Conservation (phyloP, 768 basidiomycete species). For the Trametes villosa region DNA sequence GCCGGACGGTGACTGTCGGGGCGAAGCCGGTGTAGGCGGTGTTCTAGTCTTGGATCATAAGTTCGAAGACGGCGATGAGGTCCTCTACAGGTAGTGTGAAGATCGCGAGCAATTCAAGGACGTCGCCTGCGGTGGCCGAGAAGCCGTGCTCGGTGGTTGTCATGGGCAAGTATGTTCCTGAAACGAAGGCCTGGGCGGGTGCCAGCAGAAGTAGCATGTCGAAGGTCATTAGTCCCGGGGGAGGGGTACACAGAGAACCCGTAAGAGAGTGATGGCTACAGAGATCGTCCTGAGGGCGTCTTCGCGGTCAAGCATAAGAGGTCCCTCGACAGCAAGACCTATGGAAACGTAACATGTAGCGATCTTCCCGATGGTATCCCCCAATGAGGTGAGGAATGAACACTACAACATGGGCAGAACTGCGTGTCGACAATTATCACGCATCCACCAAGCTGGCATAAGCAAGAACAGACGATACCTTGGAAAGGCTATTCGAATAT, state of each 20-base stretch:
- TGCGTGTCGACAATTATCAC: no score
- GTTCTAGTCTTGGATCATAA: background rate
- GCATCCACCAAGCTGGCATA: no score
- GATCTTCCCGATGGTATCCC: background rate
- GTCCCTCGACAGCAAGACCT: constrained; percentile 68
- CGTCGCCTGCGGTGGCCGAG: background rate
- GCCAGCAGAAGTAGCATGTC: no score
- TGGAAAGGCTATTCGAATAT: no score
- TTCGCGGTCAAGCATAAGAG: constrained; percentile 70
- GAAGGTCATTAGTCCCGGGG: no score
- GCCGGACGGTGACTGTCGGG: background rate
- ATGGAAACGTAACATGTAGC: background rate
- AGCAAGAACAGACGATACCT: no score
- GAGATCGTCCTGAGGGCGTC: constrained; percentile 33
- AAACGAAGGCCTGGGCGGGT: no score
- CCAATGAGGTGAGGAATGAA: no score
- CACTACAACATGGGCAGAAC: no score
- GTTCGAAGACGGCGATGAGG: background rate
- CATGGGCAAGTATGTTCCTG: no score
- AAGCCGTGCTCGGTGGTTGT: background rate
- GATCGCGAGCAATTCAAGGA: background rate
- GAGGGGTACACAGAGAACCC: constrained; percentile 85
- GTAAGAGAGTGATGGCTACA: constrained; percentile 36
- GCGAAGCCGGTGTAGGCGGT: background rate
- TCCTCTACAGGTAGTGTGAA: background rate